Base-by-base conservation (phyloP, 1,284 basidiomycete genomes). In the Somion occarium region DNA sequence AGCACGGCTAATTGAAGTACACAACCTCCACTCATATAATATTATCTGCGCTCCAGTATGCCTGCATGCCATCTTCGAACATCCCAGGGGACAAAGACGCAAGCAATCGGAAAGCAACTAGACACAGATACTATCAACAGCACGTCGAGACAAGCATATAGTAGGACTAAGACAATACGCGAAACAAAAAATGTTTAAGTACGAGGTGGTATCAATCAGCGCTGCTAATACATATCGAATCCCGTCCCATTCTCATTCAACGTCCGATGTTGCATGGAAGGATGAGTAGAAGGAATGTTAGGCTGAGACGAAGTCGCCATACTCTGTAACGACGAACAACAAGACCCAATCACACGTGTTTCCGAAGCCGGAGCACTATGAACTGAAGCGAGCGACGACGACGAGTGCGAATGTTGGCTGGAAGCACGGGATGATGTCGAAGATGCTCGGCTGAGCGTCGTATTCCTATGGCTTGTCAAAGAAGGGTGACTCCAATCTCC, bases 391-490 rank as follows among this genome's bases (percentile, higher is more conserved):
- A 46, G 53, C 15, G 55, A 52, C 7, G 55, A 51, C 37, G 38
- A 38, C n/a, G n/a, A n/a, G 19, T 48, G 53, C 27, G 55, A 56
- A 27, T 45, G 52, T 18, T 51, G 53, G 46, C 56, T 51, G 19
- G 56, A 57, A 38, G 56, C 51, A n/a, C 53, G 48, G 5, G 56
- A 54, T 15, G 56, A 57, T 20, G 43, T 47, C 22, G 56, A 57
- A 9, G 56, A 57, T 11, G 56, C 53, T 7, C 56, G 27, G 34
- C 56, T 57, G 18, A 53, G 41, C 3, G 53, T 44, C 3, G 53
- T 49, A 13, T 49, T 20, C 3, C n/a, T n/a, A n/a, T 50, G 56
- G 15, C 50, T 46, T 11, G 39, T 48, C 18, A 52, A 50, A 12
- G 30, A 38, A 15, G 50, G 30, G 30, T 34, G 7, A 38, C 19